phyloP scores from a whole-genome alignment of 2,329 filamentous ascomycete species.

The Ceratocystis cubensis region DNA sequence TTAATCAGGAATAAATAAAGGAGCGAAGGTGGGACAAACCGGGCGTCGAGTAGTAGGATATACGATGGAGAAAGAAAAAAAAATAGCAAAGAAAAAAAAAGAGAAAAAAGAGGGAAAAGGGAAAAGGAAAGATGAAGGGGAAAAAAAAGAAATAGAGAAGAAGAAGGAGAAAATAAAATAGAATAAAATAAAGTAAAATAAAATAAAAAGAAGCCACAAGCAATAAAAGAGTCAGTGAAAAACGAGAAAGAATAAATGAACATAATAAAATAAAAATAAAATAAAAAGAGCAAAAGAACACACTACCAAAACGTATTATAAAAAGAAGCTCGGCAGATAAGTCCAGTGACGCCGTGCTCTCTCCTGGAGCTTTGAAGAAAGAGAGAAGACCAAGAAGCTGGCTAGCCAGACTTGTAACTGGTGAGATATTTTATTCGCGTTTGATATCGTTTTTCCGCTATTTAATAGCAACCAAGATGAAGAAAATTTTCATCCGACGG shows the following conservation, averaged over 20 bases:
- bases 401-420: constrained; percentile 1
- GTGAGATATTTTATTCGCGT: constrained; percentile 8
- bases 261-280: not conserved
- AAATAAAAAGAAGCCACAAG: not conserved
- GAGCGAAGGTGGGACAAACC: not conserved
- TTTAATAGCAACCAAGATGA: not conserved
- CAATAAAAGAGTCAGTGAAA: no score
- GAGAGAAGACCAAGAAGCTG: not conserved
- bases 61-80: not conserved
- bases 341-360: not conserved
- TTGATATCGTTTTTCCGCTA: not conserved
- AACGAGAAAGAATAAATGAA: no score
- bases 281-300: not conserved
- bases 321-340: not conserved
- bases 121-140: not conserved
- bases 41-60: not conserved
- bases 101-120: not conserved
- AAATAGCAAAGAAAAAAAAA: no score
- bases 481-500: not conserved
- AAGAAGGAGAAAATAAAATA: not conserved
- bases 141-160: no score
- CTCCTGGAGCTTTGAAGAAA: not conserved
- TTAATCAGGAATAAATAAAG: not conserved
- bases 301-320: not conserved
- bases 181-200: not conserved